Base-by-base conservation (phyloP, 306 rosid species). In the Acacia crassicarpa region DNA sequence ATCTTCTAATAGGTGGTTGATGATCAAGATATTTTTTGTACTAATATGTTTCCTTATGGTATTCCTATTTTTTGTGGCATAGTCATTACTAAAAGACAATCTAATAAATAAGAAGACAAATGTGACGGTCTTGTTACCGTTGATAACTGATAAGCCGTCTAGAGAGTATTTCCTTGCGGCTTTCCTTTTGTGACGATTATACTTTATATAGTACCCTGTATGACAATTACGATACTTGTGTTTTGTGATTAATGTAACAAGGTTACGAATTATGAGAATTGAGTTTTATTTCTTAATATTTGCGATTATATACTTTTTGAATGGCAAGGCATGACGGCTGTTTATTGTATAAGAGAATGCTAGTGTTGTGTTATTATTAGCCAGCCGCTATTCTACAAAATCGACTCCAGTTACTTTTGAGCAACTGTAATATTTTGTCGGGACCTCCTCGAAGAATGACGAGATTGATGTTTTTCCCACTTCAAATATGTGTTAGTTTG, bases 21-120 rank as follows among this genome's bases (percentile, higher is more conserved):
- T 94, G 99, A 96, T 96, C 91, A 96, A 96, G 92, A 96, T 96
- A 84, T 96, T 96, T 95, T 96, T 96, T 90, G 94, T 96, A 83
- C 77, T 96, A 67, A 91, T 94, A 79, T 91, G 94, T 92, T 92
- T 93, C 89, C 98, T 96, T n/a, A 94, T 87, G 95, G 89, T 96
- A 84, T 96, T 96, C 94, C 90, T 96, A 90, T 96, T 96, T 87
- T 96, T 94, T 90, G 98, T 96, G 92, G 99, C 99, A 33, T 96
- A 90, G 88, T 79, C n/a, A n/a, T n/a, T n/a, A n/a, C n/a, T n/a
- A n/a, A n/a, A n/a, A n/a, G n/a, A n/a, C n/a, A n/a, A n/a, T n/a
- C 30, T 79, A 71, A 77, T 66, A 82, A 82, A 82, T 85, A 83
- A 63, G 71, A 84, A 66, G 83, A 82, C 74, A 80, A 75, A 45